phyloP scores from a whole-genome alignment of 345 rosid genomes.

The Geranium rotundifolium region DNA sequence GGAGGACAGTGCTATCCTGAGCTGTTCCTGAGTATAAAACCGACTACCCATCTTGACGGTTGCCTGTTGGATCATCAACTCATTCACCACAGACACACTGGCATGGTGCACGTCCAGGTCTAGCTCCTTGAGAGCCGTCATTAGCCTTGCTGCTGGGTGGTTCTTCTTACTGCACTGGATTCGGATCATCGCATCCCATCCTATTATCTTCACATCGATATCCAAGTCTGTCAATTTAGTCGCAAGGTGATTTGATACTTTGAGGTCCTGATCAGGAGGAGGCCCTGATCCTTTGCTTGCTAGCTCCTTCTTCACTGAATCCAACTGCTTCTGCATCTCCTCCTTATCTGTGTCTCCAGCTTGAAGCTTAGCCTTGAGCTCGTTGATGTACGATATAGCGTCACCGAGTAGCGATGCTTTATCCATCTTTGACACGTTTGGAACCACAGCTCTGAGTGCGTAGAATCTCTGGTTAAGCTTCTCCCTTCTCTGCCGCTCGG shows the following conservation, averaged over 20 bases:
- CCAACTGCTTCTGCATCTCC: slow-evolving; percentile 51
- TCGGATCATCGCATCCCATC: slow-evolving; percentile 31
- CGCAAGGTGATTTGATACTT: slow-evolving; percentile 16
- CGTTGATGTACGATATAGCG: slow-evolving; percentile 69
- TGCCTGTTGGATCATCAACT: slow-evolving; percentile 40
- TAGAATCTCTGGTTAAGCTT: slow-evolving; percentile 80
- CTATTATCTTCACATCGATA: slow-evolving; percentile 33
- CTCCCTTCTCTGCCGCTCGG: slow-evolving; percentile 93
- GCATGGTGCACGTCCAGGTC: slow-evolving; percentile 36
- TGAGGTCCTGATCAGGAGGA: slow-evolving; percentile 25
- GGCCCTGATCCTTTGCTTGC: slow-evolving; percentile 6
- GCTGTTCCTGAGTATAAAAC: slow-evolving; percentile 64
- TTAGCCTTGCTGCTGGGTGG: slow-evolving; percentile 38
- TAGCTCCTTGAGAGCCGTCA: slow-evolving; percentile 27
- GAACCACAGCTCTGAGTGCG: slow-evolving; percentile 75
- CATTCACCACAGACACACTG: slow-evolving; percentile 32
- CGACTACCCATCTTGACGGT: slow-evolving; percentile 35
- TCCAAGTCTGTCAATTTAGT: slow-evolving; percentile 17
- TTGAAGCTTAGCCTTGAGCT: slow-evolving; percentile 49
- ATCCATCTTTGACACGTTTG: slow-evolving; percentile 88
- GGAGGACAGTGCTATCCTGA: slow-evolving; percentile 37
- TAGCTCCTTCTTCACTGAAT: slow-evolving; percentile 36
- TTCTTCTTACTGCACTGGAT: slow-evolving; percentile 24
- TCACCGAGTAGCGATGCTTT: slow-evolving; percentile 88
- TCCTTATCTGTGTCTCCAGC: slow-evolving; percentile 43